These are phyloP conservation scores for Tylopilus intermedius DNA, from an alignment of 768 basidiomycete species.

Conservation along the genomic window DNA sequence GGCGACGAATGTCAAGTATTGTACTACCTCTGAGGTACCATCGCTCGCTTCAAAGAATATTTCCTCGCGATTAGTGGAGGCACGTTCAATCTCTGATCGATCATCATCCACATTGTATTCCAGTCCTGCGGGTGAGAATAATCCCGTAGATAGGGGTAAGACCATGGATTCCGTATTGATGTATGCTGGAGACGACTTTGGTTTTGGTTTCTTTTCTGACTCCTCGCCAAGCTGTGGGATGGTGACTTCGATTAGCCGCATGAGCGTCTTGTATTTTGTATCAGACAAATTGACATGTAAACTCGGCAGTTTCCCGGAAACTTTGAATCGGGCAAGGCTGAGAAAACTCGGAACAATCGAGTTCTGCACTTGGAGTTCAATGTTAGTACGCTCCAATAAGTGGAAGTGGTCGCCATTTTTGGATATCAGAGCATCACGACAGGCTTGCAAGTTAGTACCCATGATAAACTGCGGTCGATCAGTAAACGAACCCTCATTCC, in stretches of 20 bases:
- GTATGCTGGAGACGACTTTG: conserved; percentile 18
- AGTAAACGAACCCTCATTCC: conserved; percentile 3
- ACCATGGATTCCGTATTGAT: conserved; percentile 26
- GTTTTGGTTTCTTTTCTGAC: conserved; percentile 20
- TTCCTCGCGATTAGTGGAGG: conserved; percentile 43
- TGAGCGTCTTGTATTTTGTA: conserved; percentile 84
- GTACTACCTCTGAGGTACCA: conserved; percentile 48
- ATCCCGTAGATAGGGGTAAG: conserved; percentile 49
- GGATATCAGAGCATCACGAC: conserved; percentile 70
- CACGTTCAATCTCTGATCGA: conserved; percentile 40
- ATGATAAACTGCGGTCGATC: conserved; percentile 66
- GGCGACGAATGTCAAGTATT: background rate
- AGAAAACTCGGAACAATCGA: conserved; percentile 85
- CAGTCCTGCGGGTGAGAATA: conserved; percentile 49
- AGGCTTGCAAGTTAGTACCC: conserved; percentile 76
- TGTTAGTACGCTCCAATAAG: conserved; percentile 86
- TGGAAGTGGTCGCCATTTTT: conserved; percentile 62
- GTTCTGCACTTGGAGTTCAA: conserved; percentile 84
- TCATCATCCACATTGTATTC: conserved; percentile 72
- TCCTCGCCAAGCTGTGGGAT: conserved; percentile 76
- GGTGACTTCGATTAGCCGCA: conserved; percentile 87
- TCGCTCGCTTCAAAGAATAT: conserved; percentile 73
- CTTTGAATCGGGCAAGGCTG: conserved; percentile 82
- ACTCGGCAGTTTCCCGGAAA: conserved; percentile 82
- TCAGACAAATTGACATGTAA: conserved; percentile 89